Base-by-base conservation (phyloP, 106 monocot genomes). In the Dactylorhiza incarnata region DNA sequence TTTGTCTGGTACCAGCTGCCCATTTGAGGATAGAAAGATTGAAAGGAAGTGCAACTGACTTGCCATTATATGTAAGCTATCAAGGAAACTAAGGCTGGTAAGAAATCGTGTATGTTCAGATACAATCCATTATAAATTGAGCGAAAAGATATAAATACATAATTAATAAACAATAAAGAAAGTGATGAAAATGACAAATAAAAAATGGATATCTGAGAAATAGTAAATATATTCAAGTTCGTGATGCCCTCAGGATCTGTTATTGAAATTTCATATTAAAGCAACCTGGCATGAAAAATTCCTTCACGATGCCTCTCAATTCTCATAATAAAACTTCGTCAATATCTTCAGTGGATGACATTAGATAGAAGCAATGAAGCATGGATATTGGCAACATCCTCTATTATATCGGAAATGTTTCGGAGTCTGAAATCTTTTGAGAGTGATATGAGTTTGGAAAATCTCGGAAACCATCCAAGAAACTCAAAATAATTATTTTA, bases 21-120 rank as follows among this genome's bases (percentile, higher is more conserved):
- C 95, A 92, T 37, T 88, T 82, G 75, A 83, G 74, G 44, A 95
- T 78, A 12, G 79, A 85, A 26, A 81, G 62, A 74, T 95, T 92
- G 78, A 95, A 95, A 51, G 95, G 95, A 13, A 95, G 59, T 76
- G 92, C 49, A 71, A 95, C 63, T 9, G 88, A 80, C 73, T 90
- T 77, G 12, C 88, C 90, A 77, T 88, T 79, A 68, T 87, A 95
- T 9, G 74, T 78, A 62, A 90, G 37, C 95, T 95, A 50, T 4
- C 83, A 79, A 73, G 48, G 25, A 1, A 77, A 15, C 45, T 9
- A 70, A 8, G 5, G 19, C 7, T 7, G 22, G 22, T 59, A 20
- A 59, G 58, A 59, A 20, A 59, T 59, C 20, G 6, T 20, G 19
- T 22, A 5, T 14, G 54, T 3, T 54, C 54, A 54, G 15, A 59